A percentile compares a stretch with the other conserved stretches of the same genome.
phyloP scores from a whole-genome alignment of 1,139 yeast genomes.

The Fermentozyma sake region DNA sequence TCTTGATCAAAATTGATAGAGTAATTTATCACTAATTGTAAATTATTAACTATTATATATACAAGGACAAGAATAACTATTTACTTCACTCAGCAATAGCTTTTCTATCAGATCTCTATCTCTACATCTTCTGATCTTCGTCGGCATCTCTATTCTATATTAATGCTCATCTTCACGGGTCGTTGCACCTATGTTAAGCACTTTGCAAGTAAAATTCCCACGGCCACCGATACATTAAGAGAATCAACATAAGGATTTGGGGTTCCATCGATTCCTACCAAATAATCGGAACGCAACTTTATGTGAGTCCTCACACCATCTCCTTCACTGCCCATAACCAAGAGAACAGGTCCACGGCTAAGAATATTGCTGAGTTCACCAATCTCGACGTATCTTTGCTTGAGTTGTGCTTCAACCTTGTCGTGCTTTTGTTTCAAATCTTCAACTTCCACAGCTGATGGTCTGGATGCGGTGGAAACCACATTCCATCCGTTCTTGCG shows the following conservation, averaged over 20 bases:
- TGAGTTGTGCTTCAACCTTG: conserved; percentile 15
- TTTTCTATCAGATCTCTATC: too few species aligned
- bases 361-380: conserved; percentile 42
- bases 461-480: conserved; percentile 54
- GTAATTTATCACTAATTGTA: too few species aligned
- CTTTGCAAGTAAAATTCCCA: conserved; percentile 59
- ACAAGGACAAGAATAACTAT: too few species aligned
- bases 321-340: conserved; percentile 85
- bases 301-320: conserved; percentile 70
- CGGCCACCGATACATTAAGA: conserved; percentile 85
- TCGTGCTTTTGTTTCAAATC: conserved; percentile 19
- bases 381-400: conserved; percentile 33
- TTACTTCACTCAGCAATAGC: too few species aligned
- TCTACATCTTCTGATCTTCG: too few species aligned
- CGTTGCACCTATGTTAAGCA: too few species aligned
- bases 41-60: too few species aligned
- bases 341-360: conserved; percentile 52
- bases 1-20: too few species aligned
- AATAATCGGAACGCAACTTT: conserved; percentile 57
- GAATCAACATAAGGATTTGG: conserved; percentile 60
- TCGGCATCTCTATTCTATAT: too few species aligned
- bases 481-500: conserved; percentile 66
- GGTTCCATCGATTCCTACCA: conserved; percentile 47
- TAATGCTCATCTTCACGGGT: too few species aligned
- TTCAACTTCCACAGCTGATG: conserved; percentile 15